Conservation (phyloP, 768 basidiomycete species). For the Tulasnella sp. region DNA sequence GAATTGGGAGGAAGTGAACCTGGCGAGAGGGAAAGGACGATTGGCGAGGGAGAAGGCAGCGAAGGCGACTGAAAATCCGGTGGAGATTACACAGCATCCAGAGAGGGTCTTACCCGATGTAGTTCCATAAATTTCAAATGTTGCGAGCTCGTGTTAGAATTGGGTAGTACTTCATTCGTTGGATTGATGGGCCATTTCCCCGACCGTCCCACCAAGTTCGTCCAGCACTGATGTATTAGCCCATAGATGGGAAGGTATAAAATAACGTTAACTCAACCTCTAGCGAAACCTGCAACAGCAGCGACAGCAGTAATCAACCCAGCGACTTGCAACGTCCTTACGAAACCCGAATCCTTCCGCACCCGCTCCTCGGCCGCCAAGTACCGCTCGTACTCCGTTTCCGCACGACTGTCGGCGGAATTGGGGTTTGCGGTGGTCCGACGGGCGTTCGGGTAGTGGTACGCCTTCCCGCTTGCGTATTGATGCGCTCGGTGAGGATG, state of each 20-base stretch:
- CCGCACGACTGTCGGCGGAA: background rate
- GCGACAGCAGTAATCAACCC: constrained; percentile 34
- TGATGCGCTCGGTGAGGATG: constrained; percentile 11
- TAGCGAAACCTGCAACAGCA: constrained; percentile 28
- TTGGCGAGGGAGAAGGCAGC: constrained; percentile 65
- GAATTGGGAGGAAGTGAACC: constrained; percentile 68
- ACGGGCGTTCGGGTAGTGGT: background rate
- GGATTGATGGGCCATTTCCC: background rate
- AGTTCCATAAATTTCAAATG: background rate
- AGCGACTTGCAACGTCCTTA: constrained; percentile 36
- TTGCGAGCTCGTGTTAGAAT: background rate
- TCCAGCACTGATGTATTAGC: background rate
- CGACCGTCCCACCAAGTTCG: background rate
- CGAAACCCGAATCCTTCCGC: constrained; percentile 35
- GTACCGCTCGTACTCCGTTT: constrained; percentile 14
- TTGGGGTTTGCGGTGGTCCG: background rate
- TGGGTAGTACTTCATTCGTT: background rate
- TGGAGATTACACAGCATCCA: constrained; percentile 3
- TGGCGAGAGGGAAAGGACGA: constrained; percentile 75
- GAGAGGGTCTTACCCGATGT: constrained; percentile 5
- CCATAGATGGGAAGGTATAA: background rate
- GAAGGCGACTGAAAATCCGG: constrained; percentile 31
- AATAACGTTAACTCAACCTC: background rate
- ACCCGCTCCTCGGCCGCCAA: constrained; percentile 34
- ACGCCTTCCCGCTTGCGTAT: background rate